Evolutionary conservation across 1,139 yeast species (phyloP), one percentile per base, ranked within the genome.

Genomic region (Candida smagusa): DNA sequence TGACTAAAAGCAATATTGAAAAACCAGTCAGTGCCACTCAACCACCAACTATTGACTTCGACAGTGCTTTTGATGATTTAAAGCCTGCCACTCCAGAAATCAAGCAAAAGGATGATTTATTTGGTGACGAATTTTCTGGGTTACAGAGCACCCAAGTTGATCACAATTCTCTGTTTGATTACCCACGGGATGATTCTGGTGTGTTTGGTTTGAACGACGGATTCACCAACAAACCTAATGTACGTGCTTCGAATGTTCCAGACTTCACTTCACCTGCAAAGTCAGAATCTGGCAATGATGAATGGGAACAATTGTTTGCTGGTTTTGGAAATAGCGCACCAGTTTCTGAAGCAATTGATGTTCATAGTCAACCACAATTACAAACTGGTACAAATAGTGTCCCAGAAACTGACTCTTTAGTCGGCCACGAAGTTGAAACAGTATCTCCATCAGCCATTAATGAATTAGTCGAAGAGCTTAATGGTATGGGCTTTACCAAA

Each of bases 291-390:
- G 65, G 56, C 7, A 74, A 76, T 41, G 95, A 87, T 53, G 97
- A 89, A 59, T 89, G 97, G 97, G 96, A 89, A 53, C 94, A 88
- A 60, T 72, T 89, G 24, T 89, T 89, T 67, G 94, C 95, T 2
- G 96, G 95, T 0, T 84, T 88, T 56, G 92, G 92, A 23, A 84
- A 82, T 51, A 66, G 42, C 16, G 32, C 39, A 4, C 36, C 38
- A 11, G 39, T 35, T 19, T 22, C 23, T 1, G 32, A 23, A 22
- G 32, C 37, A 4, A 27, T 28, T 9, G 30, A 37, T 8, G 38
- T 31, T 1, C 19, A 16, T 5, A 16, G 19, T 5, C 19, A 16
- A 16, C 37, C 41, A 2, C 12, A 19, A 13, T 33, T 19, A 8
- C 34, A 22, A 2, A 30, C 34, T 11, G 11, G 12, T 8, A 9